A percentile compares a stretch with the other conserved stretches of the same genome.
phyloP scores from a whole-genome alignment of 768 basidiomycete genomes.

The Podaxis rugospora region DNA sequence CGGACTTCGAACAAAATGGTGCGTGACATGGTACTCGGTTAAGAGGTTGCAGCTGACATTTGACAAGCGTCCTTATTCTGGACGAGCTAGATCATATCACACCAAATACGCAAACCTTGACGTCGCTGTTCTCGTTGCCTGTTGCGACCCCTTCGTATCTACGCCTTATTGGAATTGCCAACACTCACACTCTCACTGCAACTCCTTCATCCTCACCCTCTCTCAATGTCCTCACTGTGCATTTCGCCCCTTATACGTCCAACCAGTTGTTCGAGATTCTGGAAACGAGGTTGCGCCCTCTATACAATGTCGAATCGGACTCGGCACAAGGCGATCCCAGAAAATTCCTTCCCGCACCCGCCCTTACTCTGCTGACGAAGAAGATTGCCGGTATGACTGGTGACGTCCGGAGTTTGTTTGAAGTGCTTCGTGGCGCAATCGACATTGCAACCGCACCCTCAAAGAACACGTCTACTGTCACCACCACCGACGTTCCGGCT shows the following conservation, averaged over 20 bases:
- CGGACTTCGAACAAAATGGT: conserved; percentile 52
- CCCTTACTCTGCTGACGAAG: conserved; percentile 69
- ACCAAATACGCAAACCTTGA: conserved; percentile 51
- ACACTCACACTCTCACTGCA: conserved; percentile 79
- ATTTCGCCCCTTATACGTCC: conserved; percentile 79
- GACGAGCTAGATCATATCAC: conserved; percentile 87
- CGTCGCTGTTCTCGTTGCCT: conserved; percentile 66
- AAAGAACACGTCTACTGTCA: conserved; percentile 18
- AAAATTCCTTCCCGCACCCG: conserved; percentile 58
- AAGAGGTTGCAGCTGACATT: conserved; percentile 13
- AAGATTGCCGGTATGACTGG: conserved; percentile 81
- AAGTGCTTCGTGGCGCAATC: conserved; percentile 77
- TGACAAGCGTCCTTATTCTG: conserved; percentile 64
- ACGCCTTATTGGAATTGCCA: conserved; percentile 82
- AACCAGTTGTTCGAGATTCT: conserved; percentile 68
- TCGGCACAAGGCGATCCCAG: conserved; percentile 29
- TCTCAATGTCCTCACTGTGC: conserved; percentile 55
- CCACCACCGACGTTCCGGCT: conserved; percentile 30
- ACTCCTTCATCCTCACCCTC: conserved; percentile 35
- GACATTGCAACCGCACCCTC: conserved; percentile 50
- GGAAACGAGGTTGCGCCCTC: conserved; percentile 52
- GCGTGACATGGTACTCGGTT: conserved; percentile 13
- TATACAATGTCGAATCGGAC: conserved; percentile 33
- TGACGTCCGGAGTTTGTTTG: conserved; percentile 77
- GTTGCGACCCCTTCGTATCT: conserved; percentile 46